A percentile compares a stretch with the other conserved stretches of the same genome.
Conservation (phyloP, 371 early-diverging fungal species). For the Phascolomyces articulosus region DNA sequence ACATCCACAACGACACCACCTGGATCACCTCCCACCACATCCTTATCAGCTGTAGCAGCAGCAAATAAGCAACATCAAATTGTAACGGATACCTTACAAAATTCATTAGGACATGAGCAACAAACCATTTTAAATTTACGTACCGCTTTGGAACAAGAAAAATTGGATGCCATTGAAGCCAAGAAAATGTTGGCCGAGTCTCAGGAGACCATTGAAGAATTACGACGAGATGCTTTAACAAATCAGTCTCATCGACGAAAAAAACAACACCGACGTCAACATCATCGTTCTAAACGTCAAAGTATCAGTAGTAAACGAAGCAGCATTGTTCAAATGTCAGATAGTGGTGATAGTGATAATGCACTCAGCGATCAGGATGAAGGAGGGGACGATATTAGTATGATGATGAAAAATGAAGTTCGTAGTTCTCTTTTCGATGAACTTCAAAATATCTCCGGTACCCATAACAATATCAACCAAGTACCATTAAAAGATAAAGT, state of each 20-base stretch:
- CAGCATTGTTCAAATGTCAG: not conserved
- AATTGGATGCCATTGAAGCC: constrained; percentile 41
- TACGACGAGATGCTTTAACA: constrained; percentile 18
- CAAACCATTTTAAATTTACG: constrained; percentile 20
- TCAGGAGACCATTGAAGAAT: constrained; percentile 48
- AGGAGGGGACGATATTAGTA: not conserved
- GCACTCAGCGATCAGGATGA: not conserved
- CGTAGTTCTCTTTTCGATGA: not conserved
- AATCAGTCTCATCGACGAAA: not conserved
- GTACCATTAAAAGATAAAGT: not conserved
- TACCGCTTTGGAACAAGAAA: constrained; percentile 29
- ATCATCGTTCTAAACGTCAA: not conserved
- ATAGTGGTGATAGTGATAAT: not conserved
- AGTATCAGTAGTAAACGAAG: not conserved
- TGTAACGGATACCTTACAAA: constrained; percentile 41
- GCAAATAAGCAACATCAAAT: not conserved
- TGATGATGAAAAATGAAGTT: not conserved
- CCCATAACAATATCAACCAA: not conserved
- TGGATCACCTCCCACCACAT: not conserved
- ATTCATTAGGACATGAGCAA: constrained; percentile 44
- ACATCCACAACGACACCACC: not conserved
- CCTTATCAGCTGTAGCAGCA: not conserved
- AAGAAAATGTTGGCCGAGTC: constrained; percentile 48
- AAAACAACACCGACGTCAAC: not conserved
- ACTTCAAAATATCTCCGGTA: not conserved